Percentiles rank a stretch among this genome's conserved stretches.
Evolutionary conservation across 495 filamentous ascomycete genomes (phyloP).

Genomic region (Cercophora scortea): DNA sequence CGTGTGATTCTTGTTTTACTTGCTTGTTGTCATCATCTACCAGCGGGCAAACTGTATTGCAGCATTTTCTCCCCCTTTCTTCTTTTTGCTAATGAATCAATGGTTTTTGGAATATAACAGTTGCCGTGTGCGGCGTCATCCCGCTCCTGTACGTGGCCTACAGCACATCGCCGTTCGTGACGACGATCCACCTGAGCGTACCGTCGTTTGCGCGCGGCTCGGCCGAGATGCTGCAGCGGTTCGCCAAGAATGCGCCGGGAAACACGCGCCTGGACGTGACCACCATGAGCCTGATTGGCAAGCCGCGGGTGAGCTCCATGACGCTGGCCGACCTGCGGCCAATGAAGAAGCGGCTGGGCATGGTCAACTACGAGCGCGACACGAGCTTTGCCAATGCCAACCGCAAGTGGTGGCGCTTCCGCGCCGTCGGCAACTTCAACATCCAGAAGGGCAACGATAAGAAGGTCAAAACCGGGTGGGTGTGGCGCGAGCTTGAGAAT

Average conservation of each 20-base stretch:
- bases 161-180: constrained; percentile 60
- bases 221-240: constrained; percentile 56
- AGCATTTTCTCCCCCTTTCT: not conserved
- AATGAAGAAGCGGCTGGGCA: constrained; percentile 29
- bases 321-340: constrained; percentile 42
- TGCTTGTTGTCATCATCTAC: not conserved
- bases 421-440: constrained; percentile 26
- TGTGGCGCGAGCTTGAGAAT: constrained; percentile 19
- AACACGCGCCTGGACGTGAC: constrained; percentile 58
- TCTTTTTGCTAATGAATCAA: constrained; percentile 1
- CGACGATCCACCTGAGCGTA: constrained; percentile 61
- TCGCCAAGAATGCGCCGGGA: constrained; percentile 52
- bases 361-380: constrained; percentile 44
- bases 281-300: constrained; percentile 60
- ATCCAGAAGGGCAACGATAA: constrained; percentile 13
- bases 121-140: constrained; percentile 49
- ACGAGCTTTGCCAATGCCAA: constrained; percentile 15
- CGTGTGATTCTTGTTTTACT: constrained; percentile 2
- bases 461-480: constrained; percentile 18
- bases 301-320: constrained; percentile 40
- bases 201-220: constrained; percentile 64
- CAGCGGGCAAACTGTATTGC: not conserved
- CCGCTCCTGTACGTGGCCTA: constrained; percentile 62
- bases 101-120: no score
- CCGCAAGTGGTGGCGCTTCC: constrained; percentile 29